A percentile compares a stretch with the other conserved stretches of the same genome.
Evolutionary conservation across 2,329 filamentous ascomycete species (phyloP).

Genomic region (Pyrenophora tritici-repentis): DNA sequence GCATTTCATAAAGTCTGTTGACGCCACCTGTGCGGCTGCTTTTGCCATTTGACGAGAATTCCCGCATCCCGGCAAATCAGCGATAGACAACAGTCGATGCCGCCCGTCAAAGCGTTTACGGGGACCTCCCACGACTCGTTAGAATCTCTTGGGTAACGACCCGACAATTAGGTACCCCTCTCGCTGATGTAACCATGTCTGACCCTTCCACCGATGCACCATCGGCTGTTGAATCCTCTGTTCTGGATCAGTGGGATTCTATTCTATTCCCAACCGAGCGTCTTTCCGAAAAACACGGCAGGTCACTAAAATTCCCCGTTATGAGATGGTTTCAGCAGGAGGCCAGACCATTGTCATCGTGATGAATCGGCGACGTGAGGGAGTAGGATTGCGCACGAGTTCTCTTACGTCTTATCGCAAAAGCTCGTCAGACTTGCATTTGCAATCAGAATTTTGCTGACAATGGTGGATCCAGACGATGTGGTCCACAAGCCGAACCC

Average conservation of each 20-base stretch:
- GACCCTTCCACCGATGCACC: conserved; percentile 9
- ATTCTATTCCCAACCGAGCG: conserved; percentile 1
- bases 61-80: background rate
- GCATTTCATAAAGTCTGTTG: background rate
- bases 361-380: no score
- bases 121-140: conserved; percentile 6
- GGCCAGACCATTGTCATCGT: background rate
- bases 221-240: background rate
- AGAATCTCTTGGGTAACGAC: conserved; percentile 1
- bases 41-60: background rate
- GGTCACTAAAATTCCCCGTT: background rate
- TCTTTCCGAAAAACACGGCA: background rate
- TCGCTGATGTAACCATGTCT: conserved; percentile 6
- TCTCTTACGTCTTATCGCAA: background rate
- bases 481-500: conserved; percentile 3
- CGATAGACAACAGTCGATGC: background rate
- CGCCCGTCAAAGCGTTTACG: background rate
- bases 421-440: background rate
- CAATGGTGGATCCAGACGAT: background rate
- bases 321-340: background rate
- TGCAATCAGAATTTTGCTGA: background rate
- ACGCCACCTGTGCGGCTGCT: conserved; percentile 1
- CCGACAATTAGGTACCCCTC: conserved; percentile 1
- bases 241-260: conserved; percentile 5
- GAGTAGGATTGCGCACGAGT: no score